Conservation (phyloP, 495 filamentous ascomycete species). For the Stereocaulon alpinum region DNA sequence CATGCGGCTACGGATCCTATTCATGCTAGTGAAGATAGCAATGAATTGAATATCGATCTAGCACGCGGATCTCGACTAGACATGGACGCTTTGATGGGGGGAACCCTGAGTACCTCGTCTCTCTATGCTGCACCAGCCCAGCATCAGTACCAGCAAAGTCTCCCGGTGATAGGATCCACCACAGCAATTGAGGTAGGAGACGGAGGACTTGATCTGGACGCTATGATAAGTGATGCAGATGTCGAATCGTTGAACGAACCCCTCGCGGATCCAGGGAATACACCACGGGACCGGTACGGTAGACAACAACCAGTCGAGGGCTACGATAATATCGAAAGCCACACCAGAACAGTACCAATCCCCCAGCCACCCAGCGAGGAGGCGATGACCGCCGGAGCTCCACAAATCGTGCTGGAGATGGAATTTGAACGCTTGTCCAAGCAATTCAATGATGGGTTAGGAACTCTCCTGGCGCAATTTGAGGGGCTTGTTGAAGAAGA, state of each 20-base stretch:
- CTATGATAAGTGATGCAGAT: background rate
- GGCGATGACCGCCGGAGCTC: background rate
- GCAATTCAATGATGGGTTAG: background rate
- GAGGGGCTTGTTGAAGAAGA: background rate
- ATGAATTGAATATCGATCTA: background rate
- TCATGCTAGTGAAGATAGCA: background rate
- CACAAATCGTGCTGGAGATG: background rate
- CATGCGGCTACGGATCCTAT: slow-evolving; percentile 1
- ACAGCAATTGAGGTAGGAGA: background rate
- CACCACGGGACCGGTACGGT: background rate
- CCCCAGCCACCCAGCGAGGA: slow-evolving; percentile 7
- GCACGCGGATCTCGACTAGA: background rate
- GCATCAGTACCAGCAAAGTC: slow-evolving; percentile 3
- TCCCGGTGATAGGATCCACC: background rate
- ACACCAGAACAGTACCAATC: background rate
- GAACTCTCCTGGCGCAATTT: background rate
- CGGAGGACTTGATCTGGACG: background rate
- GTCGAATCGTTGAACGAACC: background rate
- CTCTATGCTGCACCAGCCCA: background rate
- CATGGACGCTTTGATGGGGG: slow-evolving; percentile 6
- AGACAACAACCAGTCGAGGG: background rate
- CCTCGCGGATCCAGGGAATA: background rate
- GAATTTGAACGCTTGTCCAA: slow-evolving; percentile 2
- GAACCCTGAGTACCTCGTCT: background rate
- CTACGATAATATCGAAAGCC: slow-evolving; percentile 2